Conservation (phyloP, 1,284 basidiomycete species). For the Ceratobasidium sp. region DNA sequence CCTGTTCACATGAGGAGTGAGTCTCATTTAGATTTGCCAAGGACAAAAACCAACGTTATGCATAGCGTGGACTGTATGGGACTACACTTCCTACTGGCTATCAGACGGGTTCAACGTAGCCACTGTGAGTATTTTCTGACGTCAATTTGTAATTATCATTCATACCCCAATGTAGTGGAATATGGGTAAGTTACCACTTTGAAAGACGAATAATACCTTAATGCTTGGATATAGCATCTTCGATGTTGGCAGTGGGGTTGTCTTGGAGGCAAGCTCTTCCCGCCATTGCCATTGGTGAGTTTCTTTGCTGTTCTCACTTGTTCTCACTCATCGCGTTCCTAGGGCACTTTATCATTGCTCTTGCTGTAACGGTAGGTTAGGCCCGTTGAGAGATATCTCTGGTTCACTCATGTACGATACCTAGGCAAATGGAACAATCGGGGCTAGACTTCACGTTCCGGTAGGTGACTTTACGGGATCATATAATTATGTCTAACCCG, state of each 20-base stretch:
- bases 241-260: conserved; percentile 72
- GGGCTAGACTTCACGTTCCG: conserved; percentile 72
- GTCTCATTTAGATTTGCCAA: background rate
- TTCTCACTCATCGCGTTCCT: background rate
- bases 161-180: conserved; percentile 9
- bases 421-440: conserved; percentile 71
- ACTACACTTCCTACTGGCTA: conserved; percentile 41
- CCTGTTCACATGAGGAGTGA: conserved; percentile 30
- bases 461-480: background rate
- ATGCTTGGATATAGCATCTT: conserved; percentile 57
- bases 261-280: conserved; percentile 72
- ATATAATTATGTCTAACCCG: background rate
- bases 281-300: conserved; percentile 70
- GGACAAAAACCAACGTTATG: background rate
- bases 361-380: conserved; percentile 43
- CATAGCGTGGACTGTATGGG: conserved; percentile 39
- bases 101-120: conserved; percentile 42
- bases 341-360: conserved; percentile 44
- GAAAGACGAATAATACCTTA: background rate
- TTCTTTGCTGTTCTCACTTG: conserved; percentile 46
- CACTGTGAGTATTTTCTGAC: conserved; percentile 7
- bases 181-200: conserved; percentile 31
- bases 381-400: background rate
- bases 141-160: background rate
- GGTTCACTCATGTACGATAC: conserved; percentile 58